Evolutionary conservation across 1,139 yeast genomes (phyloP), one percentile per base, ranked within the genome.

Genomic region (Blastobotrys persicus): DNA sequence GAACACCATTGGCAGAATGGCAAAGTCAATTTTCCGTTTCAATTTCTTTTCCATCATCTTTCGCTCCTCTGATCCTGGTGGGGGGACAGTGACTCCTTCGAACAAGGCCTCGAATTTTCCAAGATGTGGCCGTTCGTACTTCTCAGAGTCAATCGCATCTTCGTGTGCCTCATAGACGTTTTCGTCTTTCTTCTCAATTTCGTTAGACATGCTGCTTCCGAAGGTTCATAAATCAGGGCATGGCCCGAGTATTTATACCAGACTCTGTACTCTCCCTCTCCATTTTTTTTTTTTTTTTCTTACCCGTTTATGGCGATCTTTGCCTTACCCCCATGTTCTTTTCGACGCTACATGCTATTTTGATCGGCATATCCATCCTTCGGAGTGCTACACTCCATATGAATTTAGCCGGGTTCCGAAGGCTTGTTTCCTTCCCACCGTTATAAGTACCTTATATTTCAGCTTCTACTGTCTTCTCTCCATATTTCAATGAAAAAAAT

Each of bases 1-100:
- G 48, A 78, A 75, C 43, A 81, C 67, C 72, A 76, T 73, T 5
- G 86, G 85, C 57, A 81, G 65, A 47, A 81, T 68, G 51, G 81
- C 65, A n/a, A 75, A 32, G 58, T 81, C 86, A 45, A 80, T 67
- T 56, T 77, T 80, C 50, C 76, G 55, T 48, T 59, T 68, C 32
- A 78, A 70, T 51, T 68, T 70, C 31, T 45, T 43, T 34, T 49
- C 53, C 19, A 48, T 6, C 4, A 28, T 34, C 33, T 31, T 37
- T 18, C 46, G 5, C 13, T 48, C 51, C 14, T 45, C 51, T 5
- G 48, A 31, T 17, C 43, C 43, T 3, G 44, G 48, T 2, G 35
- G 32, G 3, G 48, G 48, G 12, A 39, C 14, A 13, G 34, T 14
- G 20, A 39, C 40, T 12, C 37, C 42, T 34, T 45, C 38, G 44